Conservation (phyloP, 768 basidiomycete genomes). For the Termitomyces sp. region DNA sequence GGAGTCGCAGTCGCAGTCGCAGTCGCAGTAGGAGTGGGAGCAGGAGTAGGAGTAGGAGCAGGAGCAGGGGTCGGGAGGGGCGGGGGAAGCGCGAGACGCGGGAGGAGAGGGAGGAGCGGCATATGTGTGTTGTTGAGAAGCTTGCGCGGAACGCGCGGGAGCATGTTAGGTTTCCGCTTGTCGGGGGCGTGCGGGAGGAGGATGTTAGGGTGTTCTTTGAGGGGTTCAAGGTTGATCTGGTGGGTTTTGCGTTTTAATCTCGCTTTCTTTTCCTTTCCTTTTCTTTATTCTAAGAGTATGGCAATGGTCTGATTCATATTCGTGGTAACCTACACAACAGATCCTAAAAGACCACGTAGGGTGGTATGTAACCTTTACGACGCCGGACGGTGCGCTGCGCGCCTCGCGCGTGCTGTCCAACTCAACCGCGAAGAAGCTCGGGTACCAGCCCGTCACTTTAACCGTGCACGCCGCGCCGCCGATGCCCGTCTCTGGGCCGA, state of each 20-base stretch:
- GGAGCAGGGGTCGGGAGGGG: conserved; percentile 6
- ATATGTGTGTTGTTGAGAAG: conserved; percentile 38
- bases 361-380: conserved; percentile 80
- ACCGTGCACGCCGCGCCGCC: conserved; percentile 41
- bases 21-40: conserved; percentile 15
- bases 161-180: conserved; percentile 53
- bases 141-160: conserved; percentile 62
- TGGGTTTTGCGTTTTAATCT: conserved; percentile 27
- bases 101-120: conserved; percentile 31
- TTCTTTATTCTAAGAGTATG: neutral
- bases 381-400: conserved; percentile 55
- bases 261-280: neutral
- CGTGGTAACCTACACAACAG: conserved; percentile 26
- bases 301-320: neutral
- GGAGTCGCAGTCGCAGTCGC: neutral
- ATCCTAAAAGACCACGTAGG: conserved; percentile 65
- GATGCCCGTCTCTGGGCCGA: conserved; percentile 24
- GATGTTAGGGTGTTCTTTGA: conserved; percentile 67
- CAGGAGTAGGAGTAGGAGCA: conserved; percentile 1
- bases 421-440: conserved; percentile 45
- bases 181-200: conserved; percentile 45
- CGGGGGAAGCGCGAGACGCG: conserved; percentile 14
- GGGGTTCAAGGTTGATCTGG: conserved; percentile 69
- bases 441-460: conserved; percentile 54
- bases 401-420: conserved; percentile 59